A percentile compares a stretch with the other conserved stretches of the same genome.
Evolutionary conservation across 345 rosid genomes (phyloP).

Genomic region (Angophora floribunda): DNA sequence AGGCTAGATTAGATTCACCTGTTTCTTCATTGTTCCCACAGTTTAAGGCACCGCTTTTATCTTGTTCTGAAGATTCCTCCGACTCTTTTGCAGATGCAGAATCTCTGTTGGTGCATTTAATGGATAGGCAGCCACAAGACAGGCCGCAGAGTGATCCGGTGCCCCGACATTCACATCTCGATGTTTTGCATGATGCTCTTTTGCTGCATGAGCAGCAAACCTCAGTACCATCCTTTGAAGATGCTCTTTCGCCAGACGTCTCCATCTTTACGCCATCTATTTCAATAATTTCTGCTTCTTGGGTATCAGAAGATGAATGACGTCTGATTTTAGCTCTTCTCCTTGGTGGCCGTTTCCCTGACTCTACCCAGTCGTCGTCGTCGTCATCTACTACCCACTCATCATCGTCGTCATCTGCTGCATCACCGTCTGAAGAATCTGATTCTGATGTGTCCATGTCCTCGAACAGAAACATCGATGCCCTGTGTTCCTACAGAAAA

Average conservation of each 20-base stretch:
- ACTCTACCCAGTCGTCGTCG: slow-evolving; percentile 40
- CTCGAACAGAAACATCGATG: slow-evolving; percentile 35
- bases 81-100: not conserved
- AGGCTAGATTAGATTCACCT: slow-evolving; percentile 29
- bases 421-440: slow-evolving; percentile 19
- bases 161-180: slow-evolving; percentile 72
- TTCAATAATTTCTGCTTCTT: slow-evolving; percentile 11
- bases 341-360: slow-evolving; percentile 25
- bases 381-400: not conserved
- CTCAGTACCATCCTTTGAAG: slow-evolving; percentile 1
- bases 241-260: slow-evolving; percentile 16
- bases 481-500: slow-evolving; percentile 30
- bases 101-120: slow-evolving; percentile 58
- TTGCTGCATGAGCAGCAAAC: slow-evolving; percentile 64
- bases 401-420: slow-evolving; percentile 40
- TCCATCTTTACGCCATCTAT: slow-evolving; percentile 1
- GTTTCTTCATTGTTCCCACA: slow-evolving; percentile 10
- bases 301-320: slow-evolving; percentile 11
- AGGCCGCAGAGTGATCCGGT: slow-evolving; percentile 52
- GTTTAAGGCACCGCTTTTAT: not conserved
- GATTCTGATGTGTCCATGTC: slow-evolving; percentile 91
- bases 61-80: slow-evolving; percentile 12
- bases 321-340: slow-evolving; percentile 27
- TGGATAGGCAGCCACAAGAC: slow-evolving; percentile 55
- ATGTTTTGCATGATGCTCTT: slow-evolving; percentile 62